Percentiles rank a stretch among this genome's conserved stretches.
These are phyloP conservation scores for Magnolia kwangsiensis DNA, from an alignment of 164 flowering plant species.

Conservation along the genomic window DNA sequence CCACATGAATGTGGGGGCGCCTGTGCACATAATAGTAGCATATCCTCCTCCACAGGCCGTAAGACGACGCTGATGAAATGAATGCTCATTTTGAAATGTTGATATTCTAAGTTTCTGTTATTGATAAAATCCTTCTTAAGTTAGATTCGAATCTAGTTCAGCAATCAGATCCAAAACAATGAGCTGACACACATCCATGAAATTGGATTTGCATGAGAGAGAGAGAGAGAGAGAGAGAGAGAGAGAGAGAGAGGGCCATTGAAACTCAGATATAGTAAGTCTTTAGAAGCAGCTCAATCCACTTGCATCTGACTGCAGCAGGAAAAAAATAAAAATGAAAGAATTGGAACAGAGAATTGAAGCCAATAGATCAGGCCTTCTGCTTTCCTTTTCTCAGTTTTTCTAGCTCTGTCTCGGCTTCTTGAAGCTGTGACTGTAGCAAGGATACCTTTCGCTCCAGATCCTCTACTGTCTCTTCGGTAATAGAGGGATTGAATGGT, in stretches of 20 bases:
- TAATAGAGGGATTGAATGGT: constrained; percentile 47
- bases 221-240: neutral
- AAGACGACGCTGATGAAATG: neutral
- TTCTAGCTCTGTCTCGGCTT: constrained; percentile 79
- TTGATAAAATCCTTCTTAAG: neutral
- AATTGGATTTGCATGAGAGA: neutral
- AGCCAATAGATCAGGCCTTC: constrained; percentile 25
- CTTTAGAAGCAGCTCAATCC: neutral
- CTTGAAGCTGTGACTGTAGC: constrained; percentile 47
- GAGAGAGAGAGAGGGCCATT: neutral
- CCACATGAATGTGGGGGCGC: no score
- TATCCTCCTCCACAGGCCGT: no score
- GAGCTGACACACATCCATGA: neutral
- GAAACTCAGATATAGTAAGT: neutral
- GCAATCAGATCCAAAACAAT: neutral
- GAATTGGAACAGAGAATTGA: neutral
- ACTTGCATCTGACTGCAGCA: neutral
- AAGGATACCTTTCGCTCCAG: constrained; percentile 55
- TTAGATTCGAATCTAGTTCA: neutral
- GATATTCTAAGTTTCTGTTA: neutral
- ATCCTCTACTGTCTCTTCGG: constrained; percentile 49
- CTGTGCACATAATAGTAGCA: no score
- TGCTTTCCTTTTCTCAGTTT: constrained; percentile 66
- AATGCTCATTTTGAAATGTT: neutral
- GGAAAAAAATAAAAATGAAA: neutral